Evolutionary conservation across 2,329 filamentous ascomycete genomes (phyloP), one percentile per base, ranked within the genome.

Genomic region (Aspergillus glaucus): DNA sequence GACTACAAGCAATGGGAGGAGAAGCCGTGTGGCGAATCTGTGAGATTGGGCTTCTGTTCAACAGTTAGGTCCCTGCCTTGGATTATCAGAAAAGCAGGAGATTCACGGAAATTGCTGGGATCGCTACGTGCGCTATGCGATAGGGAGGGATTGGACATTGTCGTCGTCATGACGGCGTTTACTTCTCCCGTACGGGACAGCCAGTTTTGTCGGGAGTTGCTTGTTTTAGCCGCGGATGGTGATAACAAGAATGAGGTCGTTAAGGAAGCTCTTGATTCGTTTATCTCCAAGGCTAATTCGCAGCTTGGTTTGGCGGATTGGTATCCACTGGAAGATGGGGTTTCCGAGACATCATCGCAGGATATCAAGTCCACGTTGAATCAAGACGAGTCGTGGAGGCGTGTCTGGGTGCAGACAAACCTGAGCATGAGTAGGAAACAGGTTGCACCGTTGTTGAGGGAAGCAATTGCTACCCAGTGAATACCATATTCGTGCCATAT

Each of bases 1-100:
- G 81, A 85, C 61, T 85, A 83, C 60, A 85, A 85, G 63, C 70
- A 79, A 45, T 85, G 81, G 81, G 70, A 69, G 1, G 77, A 77
- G 49, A 61, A 56, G 10, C 48, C 55, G 3, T 52, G 62, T 57
- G 51, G 62, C 56, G 45, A 65, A 40, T 56, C 49, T 2, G 28
- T 74, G 30, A 75, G 70, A 44, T 68, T 85, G 15, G 82, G 82
- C 2, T 79, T 84, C 47, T 79, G 77, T 55, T 79, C 77, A 21
- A 74, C 80, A 5, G 80, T 84, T 28, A 79, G 79, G 57, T 69
- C 76, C 0, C 64, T 84, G 5, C 64, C 68, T 0, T 84, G 78
- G 64, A 61, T 84, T 45, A 57, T 75, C 21, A 51, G 67, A 17
- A 82, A 82, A 53, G 74, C 77, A 2, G 62, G 55, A 7, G 52